Conservation (phyloP, 352 stramenopile genomes). For the Pythium oligandrum region DNA sequence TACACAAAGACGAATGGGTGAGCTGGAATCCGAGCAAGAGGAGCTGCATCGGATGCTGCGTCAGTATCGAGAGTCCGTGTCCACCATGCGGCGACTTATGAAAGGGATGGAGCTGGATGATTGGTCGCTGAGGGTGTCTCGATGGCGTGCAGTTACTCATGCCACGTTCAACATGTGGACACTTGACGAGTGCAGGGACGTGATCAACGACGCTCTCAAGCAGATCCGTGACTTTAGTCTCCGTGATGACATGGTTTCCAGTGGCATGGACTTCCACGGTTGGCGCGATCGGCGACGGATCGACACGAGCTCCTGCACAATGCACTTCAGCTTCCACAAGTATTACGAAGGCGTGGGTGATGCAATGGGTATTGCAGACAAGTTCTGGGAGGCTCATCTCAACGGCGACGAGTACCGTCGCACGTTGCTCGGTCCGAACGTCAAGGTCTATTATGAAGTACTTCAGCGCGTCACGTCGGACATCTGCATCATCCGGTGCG, state of each 20-base stretch:
- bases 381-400: neutral
- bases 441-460: neutral
- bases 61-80: neutral
- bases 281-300: conserved; percentile 8
- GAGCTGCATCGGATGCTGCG: conserved; percentile 2
- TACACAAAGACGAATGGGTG: neutral
- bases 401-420: neutral
- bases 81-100: neutral
- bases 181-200: neutral
- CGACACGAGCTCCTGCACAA: neutral
- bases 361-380: too few relatives aligned
- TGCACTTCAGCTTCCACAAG: conserved; percentile 10
- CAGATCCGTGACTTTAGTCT: conserved; percentile 2
- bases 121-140: neutral
- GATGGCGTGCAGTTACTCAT: neutral
- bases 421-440: neutral
- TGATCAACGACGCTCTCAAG: conserved; percentile 4
- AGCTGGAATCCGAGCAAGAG: neutral
- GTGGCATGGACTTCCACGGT: conserved; percentile 6
- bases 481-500: neutral
- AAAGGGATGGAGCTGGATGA: neutral
- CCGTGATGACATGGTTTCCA: conserved; percentile 2
- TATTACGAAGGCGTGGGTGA: neutral
- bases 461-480: neutral
- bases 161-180: conserved; percentile 1